Base-by-base conservation (phyloP, 2,329 filamentous ascomycete species). In the Colletotrichum sp. region DNA sequence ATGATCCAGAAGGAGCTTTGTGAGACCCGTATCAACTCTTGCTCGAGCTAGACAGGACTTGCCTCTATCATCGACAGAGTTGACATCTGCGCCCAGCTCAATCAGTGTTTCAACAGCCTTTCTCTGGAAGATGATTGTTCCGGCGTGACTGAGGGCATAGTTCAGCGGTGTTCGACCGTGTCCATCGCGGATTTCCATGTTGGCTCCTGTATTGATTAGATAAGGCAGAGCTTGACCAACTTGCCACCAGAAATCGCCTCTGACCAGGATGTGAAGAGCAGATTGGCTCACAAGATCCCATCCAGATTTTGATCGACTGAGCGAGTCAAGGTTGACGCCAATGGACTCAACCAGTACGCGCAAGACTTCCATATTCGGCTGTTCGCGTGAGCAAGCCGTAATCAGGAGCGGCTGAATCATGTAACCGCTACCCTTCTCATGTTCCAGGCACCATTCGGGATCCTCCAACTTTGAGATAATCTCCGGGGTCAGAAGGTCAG, bases 281-380 rank as follows among this genome's bases (percentile, higher is more conserved):
- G 21, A 58, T 26, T 5, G 26, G 10, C 8, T 30, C 3, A 8
- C 15, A 26, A 58, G 21, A 52, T 52, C 2, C 43, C n/a, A 21
- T 5, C n/a, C 43, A 13, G n/a, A 8, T 21, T 52, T 52, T 8
- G 43, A 13, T 18, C 55, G 55, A 26, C 55, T 18, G 13, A 16
- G 21, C 26, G 38, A 79, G 48, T 84, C 80, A 15, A 86, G 62
- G 72, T 85, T 79, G 16, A 83, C 81, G 2, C 76, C 71, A 15
- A 82, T 80, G 24, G 79, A 80, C 28, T 84, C 81, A 3, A 86
- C 81, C 12, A 87, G 75, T 6, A 84, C 60, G n/a, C 80, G 80
- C 1, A 85, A 77, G 8, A 85, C 80, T 5, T 81, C 78, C 76
- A 86, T 82, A 70, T 85, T 85, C 9, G 84, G 84, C 15, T 83